These are phyloP conservation scores for Paradendryphiella salina DNA, from an alignment of 2,329 filamentous ascomycete genomes.

Conservation along the genomic window DNA sequence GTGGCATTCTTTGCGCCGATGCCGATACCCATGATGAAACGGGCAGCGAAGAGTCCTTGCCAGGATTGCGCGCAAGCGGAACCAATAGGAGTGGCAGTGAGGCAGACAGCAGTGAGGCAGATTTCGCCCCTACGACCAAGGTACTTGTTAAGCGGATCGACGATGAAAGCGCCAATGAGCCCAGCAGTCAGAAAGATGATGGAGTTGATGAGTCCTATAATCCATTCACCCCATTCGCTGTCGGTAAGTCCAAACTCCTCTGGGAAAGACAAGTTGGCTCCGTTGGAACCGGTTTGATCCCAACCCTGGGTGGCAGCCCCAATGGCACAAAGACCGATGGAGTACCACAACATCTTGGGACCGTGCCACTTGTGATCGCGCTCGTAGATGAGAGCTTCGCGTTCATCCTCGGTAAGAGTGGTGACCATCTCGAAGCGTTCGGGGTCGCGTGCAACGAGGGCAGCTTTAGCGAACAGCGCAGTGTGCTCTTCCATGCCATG, in stretches of 20 bases:
- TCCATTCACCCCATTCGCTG: conserved; percentile 34
- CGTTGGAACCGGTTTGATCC: conserved; percentile 63
- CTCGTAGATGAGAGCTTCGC: conserved; percentile 63
- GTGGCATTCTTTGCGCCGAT: conserved; percentile 43
- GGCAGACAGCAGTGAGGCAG: conserved; percentile 43
- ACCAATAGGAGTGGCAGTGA: conserved; percentile 46
- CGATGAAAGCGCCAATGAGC: conserved; percentile 33
- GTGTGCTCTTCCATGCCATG: conserved; percentile 64
- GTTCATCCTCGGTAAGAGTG: conserved; percentile 63
- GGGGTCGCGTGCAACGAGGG: conserved; percentile 73
- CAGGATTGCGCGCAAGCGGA: conserved; percentile 45
- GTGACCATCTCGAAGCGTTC: conserved; percentile 64
- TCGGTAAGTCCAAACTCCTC: conserved; percentile 55
- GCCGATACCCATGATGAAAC: conserved; percentile 44
- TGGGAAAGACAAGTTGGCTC: conserved; percentile 65
- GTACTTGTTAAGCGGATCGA: conserved; percentile 47
- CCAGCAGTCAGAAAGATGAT: conserved; percentile 49
- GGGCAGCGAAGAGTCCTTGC: conserved; percentile 43
- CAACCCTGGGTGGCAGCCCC: conserved; percentile 69
- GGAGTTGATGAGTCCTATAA: conserved; percentile 40
- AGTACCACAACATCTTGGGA: conserved; percentile 65
- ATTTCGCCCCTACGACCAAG: conserved; percentile 45
- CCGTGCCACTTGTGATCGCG: conserved; percentile 65
- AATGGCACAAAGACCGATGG: conserved; percentile 69
- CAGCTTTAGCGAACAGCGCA: conserved; percentile 66